Evolutionary conservation across 2,329 filamentous ascomycete genomes (phyloP).

Genomic region (Fusarium sp.): DNA sequence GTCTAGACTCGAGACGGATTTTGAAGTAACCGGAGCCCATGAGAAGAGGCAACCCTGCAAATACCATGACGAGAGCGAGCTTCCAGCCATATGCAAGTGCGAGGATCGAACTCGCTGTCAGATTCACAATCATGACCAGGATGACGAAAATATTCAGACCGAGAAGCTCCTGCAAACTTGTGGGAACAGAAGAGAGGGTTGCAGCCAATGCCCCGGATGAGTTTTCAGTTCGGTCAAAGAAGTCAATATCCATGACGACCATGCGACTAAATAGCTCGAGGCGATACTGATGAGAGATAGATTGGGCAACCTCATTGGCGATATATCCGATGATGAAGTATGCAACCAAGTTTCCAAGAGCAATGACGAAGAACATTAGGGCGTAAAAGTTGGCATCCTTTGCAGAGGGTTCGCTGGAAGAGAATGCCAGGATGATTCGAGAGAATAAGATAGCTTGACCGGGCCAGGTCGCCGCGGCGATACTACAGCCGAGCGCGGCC

Average conservation of each 20-base stretch:
- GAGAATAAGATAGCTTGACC: conserved; percentile 53
- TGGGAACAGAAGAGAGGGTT: conserved; percentile 51
- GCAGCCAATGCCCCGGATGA: conserved; percentile 52
- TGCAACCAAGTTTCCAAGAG: conserved; percentile 37
- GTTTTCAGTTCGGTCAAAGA: conserved; percentile 54
- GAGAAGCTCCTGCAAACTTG: conserved; percentile 62
- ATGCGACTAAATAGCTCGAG: conserved; percentile 49
- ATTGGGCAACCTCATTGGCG: conserved; percentile 38
- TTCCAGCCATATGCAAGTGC: conserved; percentile 60
- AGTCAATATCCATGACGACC: conserved; percentile 58
- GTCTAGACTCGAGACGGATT: conserved; percentile 58
- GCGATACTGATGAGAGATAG: conserved; percentile 45
- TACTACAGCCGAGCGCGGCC: not conserved
- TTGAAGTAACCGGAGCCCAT: conserved; percentile 57
- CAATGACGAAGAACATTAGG: conserved; percentile 50
- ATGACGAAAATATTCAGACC: conserved; percentile 59
- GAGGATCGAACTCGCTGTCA: conserved; percentile 57
- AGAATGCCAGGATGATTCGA: conserved; percentile 49
- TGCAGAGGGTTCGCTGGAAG: conserved; percentile 6
- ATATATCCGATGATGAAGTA: conserved; percentile 42
- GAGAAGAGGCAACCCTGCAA: conserved; percentile 58
- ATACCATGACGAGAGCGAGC: conserved; percentile 59
- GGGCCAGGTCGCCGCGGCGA: conserved; percentile 50
- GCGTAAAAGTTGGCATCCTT: conserved; percentile 54
- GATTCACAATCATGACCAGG: conserved; percentile 56